These are phyloP conservation scores for Cicer judaicum DNA, from an alignment of 306 rosid species.

Conservation along the genomic window DNA sequence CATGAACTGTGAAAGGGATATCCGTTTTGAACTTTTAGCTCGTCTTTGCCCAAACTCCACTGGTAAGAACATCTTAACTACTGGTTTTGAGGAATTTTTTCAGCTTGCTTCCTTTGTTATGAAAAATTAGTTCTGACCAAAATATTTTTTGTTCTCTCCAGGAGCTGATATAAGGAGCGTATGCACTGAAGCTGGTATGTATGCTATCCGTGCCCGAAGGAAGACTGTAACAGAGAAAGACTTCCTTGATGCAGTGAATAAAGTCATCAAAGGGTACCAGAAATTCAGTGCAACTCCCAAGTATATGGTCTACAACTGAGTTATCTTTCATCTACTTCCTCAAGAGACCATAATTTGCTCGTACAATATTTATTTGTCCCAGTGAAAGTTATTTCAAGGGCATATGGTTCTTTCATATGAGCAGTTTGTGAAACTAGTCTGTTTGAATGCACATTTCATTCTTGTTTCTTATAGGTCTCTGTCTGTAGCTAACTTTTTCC, in stretches of 20 bases:
- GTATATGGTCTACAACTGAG: conserved; percentile 97
- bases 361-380: conserved; percentile 10
- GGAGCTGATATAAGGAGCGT: conserved; percentile 99
- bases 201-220: conserved; percentile 96
- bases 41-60: conserved; percentile 99
- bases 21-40: conserved; percentile 91
- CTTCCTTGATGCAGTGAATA: conserved; percentile 97
- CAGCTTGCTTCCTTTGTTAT: conserved; percentile 19
- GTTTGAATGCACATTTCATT: conserved; percentile 32
- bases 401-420: conserved; percentile 22
- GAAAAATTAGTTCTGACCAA: conserved; percentile 33
- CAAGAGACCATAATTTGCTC: conserved; percentile 36
- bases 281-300: conserved; percentile 99
- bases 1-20: conserved; percentile 96
- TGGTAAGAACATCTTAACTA: conserved; percentile 53
- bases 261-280: conserved; percentile 97
- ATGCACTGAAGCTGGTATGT: conserved; percentile 99
- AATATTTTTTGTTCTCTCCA: conserved; percentile 38
- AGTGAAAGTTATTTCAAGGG: conserved; percentile 32
- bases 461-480: conserved; percentile 24
- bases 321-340: conserved; percentile 26
- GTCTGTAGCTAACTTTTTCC: conserved; percentile 33
- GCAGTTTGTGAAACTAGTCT: conserved; percentile 39
- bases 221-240: conserved; percentile 98
- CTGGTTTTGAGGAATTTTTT: conserved; percentile 33